Evolutionary conservation across 176 grass and related monocot species (phyloP), one percentile per base, ranked within the genome.

Genomic region (Oryza meyeriana): DNA sequence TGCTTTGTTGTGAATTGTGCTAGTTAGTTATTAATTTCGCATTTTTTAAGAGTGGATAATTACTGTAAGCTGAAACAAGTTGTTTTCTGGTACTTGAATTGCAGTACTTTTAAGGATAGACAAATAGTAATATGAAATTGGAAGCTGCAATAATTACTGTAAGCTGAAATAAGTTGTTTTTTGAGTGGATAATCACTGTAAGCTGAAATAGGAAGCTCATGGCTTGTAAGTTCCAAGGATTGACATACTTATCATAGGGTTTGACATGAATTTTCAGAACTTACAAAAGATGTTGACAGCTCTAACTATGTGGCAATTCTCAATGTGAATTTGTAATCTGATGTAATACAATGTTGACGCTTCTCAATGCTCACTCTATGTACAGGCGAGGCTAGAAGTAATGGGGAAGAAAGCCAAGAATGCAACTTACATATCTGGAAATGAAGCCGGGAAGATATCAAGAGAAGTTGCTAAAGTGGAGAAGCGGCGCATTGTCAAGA

Each of bases 361-460:
- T 89, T 71, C 12, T 64, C 64, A 30, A 38, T 78, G 42, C 36
- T 77, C 3, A 59, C 38, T 59, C 33, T 82, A 3, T 89, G 36
- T 83, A 76, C 84, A 98, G 90, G 88, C 66, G 58, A 86, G 72
- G 47, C 64, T 98, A 50, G 95, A 98, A 76, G 85, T 95, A 50
- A 98, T 95, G 75, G 90, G 95, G 64, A 98, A 93, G 75, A 98
- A 90, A 52, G 92, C 92, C 17, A 98, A 98, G 69, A 98, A 98
- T 79, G 92, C 95, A 10, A 91, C 84, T 18, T 95, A 93, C 42
- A 86, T 98, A 81, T 89, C 68, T 17, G 90, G 95, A 71, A 95
- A 95, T 85, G 92, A 98, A 84, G 95, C 92, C 9, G 90, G 57
- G 10, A 98, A 88, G 63, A 91, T 98, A 69, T 91, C 92, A 2